These are phyloP conservation scores for Wickerhamiella vanderwaltii DNA, from an alignment of 805 yeast genomes.

Conservation along the genomic window DNA sequence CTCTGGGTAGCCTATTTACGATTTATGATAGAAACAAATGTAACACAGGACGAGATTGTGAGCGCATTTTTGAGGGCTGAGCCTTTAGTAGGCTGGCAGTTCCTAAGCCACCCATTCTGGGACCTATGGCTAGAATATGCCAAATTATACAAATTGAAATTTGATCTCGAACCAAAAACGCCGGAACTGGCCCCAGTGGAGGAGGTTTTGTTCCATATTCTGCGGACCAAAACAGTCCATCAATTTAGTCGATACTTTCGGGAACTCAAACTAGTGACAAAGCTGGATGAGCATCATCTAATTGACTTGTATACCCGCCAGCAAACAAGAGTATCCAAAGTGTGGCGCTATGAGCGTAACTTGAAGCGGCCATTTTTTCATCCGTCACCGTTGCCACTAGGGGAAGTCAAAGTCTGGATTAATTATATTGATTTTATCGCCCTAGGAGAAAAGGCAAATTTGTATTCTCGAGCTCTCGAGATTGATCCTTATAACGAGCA, in stretches of 20 bases:
- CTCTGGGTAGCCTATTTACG: slow-evolving; percentile 31
- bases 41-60: slow-evolving; percentile 17
- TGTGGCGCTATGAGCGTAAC: slow-evolving; percentile 64
- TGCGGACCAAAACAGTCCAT: slow-evolving; percentile 35
- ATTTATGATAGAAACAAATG: slow-evolving; percentile 25
- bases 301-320: slow-evolving; percentile 42
- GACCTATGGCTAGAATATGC: slow-evolving; percentile 60
- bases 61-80: slow-evolving; percentile 38
- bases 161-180: not conserved
- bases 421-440: slow-evolving; percentile 48
- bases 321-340: slow-evolving; percentile 38
- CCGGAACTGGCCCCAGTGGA: slow-evolving; percentile 1
- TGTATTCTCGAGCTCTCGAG: slow-evolving; percentile 59
- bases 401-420: slow-evolving; percentile 45
- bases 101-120: slow-evolving; percentile 73
- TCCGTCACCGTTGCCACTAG: slow-evolving; percentile 33
- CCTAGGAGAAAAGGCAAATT: slow-evolving; percentile 29
- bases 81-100: slow-evolving; percentile 50
- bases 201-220: slow-evolving; percentile 4
- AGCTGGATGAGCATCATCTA: slow-evolving; percentile 31
- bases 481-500: slow-evolving; percentile 41
- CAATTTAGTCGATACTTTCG: slow-evolving; percentile 72
- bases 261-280: slow-evolving; percentile 24
- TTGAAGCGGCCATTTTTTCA: slow-evolving; percentile 48
- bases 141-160: slow-evolving; percentile 25